Conservation (phyloP, 2,329 filamentous ascomycete genomes). For the Neoscytalidium dimidiatum region DNA sequence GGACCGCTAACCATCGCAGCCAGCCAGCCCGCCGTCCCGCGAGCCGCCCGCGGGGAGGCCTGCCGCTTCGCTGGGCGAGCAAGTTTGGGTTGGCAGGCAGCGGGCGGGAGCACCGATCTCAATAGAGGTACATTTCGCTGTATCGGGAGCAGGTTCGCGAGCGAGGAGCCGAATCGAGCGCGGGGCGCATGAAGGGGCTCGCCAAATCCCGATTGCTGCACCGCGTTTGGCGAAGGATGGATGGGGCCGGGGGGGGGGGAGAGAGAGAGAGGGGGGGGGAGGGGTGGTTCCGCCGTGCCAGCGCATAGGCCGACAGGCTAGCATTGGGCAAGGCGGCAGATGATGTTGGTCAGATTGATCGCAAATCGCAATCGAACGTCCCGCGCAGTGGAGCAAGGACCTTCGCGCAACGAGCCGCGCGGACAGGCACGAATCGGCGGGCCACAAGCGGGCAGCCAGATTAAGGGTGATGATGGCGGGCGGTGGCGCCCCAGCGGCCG, state of each 20-base stretch:
- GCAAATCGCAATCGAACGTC: constrained; percentile 1
- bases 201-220: constrained; percentile 9
- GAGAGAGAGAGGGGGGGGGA: not conserved
- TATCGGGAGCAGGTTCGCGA: constrained; percentile 14
- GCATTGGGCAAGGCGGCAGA: constrained; percentile 19
- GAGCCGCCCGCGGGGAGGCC: constrained; percentile 2
- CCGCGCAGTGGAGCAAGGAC: not conserved
- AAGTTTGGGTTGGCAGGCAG: not conserved
- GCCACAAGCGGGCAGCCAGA: constrained; percentile 8
- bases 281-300: constrained; percentile 34
- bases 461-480: too few relatives aligned
- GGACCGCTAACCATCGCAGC: not conserved
- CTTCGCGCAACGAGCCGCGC: constrained; percentile 13
- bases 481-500: not conserved
- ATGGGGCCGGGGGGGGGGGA: not conserved
- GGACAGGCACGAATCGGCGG: not conserved
- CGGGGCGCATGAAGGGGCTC: constrained; percentile 4
- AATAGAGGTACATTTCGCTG: not conserved
- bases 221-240: constrained; percentile 15
- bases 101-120: not conserved
- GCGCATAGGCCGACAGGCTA: constrained; percentile 28
- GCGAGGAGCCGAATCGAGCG: not conserved
- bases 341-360: not conserved
- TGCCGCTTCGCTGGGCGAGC: not conserved
- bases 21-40: constrained; percentile 13